A percentile compares a stretch with the other conserved stretches of the same genome.
Conservation (phyloP, 805 yeast genomes). For the Saccharomycopsis selenospora region DNA sequence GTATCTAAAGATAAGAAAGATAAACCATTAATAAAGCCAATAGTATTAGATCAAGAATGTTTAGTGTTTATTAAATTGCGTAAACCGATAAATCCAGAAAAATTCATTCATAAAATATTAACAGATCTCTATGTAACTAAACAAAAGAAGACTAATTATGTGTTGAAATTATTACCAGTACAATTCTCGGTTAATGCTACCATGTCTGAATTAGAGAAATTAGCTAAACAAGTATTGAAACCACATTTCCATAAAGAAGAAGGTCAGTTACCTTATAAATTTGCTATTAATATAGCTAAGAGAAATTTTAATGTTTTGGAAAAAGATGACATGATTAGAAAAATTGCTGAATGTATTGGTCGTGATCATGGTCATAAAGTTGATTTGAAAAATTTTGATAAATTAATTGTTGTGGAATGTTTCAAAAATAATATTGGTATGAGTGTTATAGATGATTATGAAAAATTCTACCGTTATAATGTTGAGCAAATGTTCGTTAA, state of each 20-base stretch:
- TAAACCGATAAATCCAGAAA: constrained; percentile 72
- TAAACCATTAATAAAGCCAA: constrained; percentile 46
- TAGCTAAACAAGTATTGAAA: constrained; percentile 52
- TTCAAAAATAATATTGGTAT: constrained; percentile 85
- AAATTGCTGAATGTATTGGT: constrained; percentile 68
- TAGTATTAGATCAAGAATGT: constrained; percentile 72
- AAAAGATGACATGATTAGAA: constrained; percentile 64
- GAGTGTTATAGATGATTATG: constrained; percentile 68
- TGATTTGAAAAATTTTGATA: constrained; percentile 72
- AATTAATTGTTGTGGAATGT: constrained; percentile 76
- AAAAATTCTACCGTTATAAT: constrained; percentile 60
- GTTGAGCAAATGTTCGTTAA: constrained; percentile 69
- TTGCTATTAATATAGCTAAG: constrained; percentile 75
- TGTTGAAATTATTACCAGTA: constrained; percentile 78
- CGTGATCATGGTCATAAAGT: constrained; percentile 65
- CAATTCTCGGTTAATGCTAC: constrained; percentile 67
- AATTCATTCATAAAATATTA: constrained; percentile 59
- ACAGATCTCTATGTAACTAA: constrained; percentile 45
- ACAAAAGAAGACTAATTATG: constrained; percentile 56
- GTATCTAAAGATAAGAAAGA: constrained; percentile 27
- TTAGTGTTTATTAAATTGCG: constrained; percentile 77
- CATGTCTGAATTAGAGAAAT: constrained; percentile 53
- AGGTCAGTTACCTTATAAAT: constrained; percentile 35
- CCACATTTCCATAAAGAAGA: constrained; percentile 57
- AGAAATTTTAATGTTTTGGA: constrained; percentile 72